Evolutionary conservation across 768 basidiomycete genomes (phyloP).

Genomic region (Tricholoma sp.): DNA sequence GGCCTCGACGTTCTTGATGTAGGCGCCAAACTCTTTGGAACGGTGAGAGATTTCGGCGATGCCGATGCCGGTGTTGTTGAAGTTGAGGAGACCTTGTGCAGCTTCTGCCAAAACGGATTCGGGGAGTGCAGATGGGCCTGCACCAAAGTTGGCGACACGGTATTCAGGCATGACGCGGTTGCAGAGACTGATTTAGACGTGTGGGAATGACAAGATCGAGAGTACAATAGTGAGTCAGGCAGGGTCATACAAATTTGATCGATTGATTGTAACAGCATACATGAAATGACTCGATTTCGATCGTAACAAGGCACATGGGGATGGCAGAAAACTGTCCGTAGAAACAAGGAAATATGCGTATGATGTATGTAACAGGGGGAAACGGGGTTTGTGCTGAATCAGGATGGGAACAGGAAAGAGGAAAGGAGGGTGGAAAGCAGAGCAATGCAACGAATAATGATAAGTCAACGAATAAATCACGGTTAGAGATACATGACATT

Average conservation of each 20-base stretch:
- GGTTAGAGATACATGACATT: constrained; percentile 8
- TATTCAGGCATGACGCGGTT: constrained; percentile 29
- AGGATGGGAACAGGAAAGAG: no score
- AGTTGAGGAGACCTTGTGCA: constrained; percentile 82
- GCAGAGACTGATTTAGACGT: no score
- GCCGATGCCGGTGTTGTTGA: constrained; percentile 86
- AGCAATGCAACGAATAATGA: constrained; percentile 3
- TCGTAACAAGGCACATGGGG: neutral
- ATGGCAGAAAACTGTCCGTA: neutral
- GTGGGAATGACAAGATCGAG: no score
- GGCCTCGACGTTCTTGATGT: constrained; percentile 55
- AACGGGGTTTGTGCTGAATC: no score
- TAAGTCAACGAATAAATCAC: constrained; percentile 27
- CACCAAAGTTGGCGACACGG: constrained; percentile 84
- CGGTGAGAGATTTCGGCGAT: constrained; percentile 96
- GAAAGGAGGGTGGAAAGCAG: constrained; percentile 4
- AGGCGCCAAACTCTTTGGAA: constrained; percentile 79
- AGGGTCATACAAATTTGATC: neutral
- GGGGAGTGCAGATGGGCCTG: constrained; percentile 92
- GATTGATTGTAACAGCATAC: neutral
- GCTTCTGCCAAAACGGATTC: constrained; percentile 82
- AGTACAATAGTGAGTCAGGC: neutral
- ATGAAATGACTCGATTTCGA: neutral
- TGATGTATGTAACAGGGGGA: no score
- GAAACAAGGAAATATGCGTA: no score